phyloP scores from a whole-genome alignment of 2,329 filamentous ascomycete species.

The Penicillium brasilianum region DNA sequence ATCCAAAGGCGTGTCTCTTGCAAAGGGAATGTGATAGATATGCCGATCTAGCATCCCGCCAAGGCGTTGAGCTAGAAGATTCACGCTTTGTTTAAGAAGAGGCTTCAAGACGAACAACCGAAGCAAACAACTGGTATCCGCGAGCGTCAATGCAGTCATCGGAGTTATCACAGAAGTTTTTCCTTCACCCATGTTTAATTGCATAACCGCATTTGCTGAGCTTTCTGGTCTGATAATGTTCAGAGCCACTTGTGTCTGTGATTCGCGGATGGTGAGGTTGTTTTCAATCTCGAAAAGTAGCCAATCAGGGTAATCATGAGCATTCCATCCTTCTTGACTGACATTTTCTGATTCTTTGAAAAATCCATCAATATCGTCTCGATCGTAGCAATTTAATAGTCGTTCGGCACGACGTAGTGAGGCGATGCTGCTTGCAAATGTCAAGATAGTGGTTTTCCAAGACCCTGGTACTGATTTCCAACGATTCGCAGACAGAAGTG shows the following conservation, averaged over 20 bases:
- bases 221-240: background rate
- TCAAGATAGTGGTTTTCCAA: slow-evolving; percentile 12
- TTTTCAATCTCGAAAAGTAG: background rate
- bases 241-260: background rate
- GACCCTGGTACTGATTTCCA: slow-evolving; percentile 10
- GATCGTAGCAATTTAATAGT: slow-evolving; percentile 10
- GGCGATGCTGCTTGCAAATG: slow-evolving; percentile 11
- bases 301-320: background rate
- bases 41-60: background rate
- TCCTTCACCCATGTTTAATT: background rate
- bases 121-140: background rate
- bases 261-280: background rate
- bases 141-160: background rate
- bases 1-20: background rate
- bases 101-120: background rate
- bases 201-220: background rate
- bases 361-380: slow-evolving; percentile 9
- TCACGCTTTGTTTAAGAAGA: background rate
- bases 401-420: slow-evolving; percentile 14
- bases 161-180: background rate
- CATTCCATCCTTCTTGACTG: background rate
- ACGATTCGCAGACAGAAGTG: slow-evolving; percentile 5
- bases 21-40: background rate
- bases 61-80: background rate
- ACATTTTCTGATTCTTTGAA: background rate